Conservation (phyloP, 495 filamentous ascomycete species). For the Aspergillus kassunensis region DNA sequence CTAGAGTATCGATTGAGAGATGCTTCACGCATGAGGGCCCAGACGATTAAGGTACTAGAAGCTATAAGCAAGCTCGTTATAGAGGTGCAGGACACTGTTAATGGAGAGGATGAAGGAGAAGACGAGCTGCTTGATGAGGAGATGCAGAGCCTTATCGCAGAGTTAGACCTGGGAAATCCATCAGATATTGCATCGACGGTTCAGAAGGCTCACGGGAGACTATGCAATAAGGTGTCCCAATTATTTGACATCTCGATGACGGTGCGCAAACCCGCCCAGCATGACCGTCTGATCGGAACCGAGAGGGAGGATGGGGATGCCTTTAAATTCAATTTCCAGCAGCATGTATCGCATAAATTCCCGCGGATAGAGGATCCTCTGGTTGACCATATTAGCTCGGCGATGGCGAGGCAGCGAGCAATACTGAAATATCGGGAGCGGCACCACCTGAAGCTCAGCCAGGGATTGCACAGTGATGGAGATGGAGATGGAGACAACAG, state of each 20-base stretch:
- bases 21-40: conserved; percentile 37
- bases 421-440: conserved; percentile 19
- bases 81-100: no score
- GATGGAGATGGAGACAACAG: not conserved
- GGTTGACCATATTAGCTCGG: not conserved
- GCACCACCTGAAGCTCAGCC: conserved; percentile 17
- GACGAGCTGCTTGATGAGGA: conserved; percentile 4
- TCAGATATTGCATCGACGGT: not conserved
- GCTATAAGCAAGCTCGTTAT: not conserved
- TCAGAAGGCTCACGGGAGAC: conserved; percentile 9
- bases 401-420: conserved; percentile 10
- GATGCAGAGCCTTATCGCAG: not conserved
- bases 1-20: conserved; percentile 47
- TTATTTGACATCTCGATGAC: conserved; percentile 25
- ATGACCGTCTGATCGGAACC: conserved; percentile 14
- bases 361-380: not conserved
- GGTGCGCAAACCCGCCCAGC: conserved; percentile 20
- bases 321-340: not conserved
- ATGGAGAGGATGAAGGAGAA: not conserved
- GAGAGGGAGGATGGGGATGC: not conserved
- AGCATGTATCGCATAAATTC: not conserved
- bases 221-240: conserved; percentile 6
- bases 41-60: conserved; percentile 11
- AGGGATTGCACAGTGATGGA: conserved; percentile 3
- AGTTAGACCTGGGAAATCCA: not conserved